Percentiles rank a stretch among this genome's conserved stretches.
Conservation (phyloP, 306 rosid genomes). For the barrel medic (Medicago truncatula) region DNA sequence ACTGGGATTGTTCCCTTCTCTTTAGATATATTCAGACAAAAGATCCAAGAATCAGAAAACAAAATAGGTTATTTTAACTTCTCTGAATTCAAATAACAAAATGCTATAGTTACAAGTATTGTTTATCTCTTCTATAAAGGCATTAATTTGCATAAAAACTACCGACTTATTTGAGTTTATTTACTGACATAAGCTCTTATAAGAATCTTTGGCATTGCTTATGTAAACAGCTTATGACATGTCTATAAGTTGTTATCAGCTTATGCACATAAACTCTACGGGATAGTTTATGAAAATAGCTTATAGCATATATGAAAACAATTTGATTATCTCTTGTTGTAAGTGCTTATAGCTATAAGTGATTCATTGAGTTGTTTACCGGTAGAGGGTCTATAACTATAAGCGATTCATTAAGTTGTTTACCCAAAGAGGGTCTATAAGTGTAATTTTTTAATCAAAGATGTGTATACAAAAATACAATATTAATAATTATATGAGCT, state of each 20-base stretch:
- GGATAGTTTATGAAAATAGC: neutral
- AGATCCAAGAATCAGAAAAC: slow-evolving; percentile 32
- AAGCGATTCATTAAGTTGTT: neutral
- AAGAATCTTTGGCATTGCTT: neutral
- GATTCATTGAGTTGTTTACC: no score
- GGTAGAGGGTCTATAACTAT: neutral
- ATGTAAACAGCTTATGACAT: neutral
- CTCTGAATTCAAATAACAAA: slow-evolving; percentile 7
- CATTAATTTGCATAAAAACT: neutral
- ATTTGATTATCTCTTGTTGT: neutral
- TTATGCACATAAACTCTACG: no score
- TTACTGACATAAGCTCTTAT: neutral
- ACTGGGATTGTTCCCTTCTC: slow-evolving; percentile 44
- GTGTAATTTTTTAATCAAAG: no score
- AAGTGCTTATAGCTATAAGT: neutral
- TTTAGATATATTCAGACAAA: slow-evolving; percentile 40
- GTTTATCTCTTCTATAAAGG: neutral
- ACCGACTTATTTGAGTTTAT: neutral
- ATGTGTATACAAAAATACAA: no score
- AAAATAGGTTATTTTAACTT: slow-evolving; percentile 21
- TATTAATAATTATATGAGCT: neutral
- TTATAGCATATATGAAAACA: neutral
- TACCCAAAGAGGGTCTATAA: no score
- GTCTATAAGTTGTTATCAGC: neutral
- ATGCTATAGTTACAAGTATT: neutral